phyloP scores from a whole-genome alignment of 2,329 filamentous ascomycete species.

The Talaromyces sp. region DNA sequence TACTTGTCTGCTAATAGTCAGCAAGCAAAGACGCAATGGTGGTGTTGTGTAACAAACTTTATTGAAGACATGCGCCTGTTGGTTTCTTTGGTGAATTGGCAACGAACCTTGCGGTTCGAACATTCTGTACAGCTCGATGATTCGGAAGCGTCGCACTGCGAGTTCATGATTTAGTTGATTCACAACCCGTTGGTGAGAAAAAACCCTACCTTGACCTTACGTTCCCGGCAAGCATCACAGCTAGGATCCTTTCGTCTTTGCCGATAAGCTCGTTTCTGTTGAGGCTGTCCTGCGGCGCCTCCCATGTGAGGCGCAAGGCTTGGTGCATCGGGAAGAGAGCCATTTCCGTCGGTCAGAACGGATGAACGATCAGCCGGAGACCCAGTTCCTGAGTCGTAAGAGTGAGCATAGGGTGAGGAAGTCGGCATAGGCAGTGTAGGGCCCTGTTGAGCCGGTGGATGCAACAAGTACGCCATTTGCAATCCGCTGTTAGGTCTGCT shows the following conservation, averaged over 20 bases:
- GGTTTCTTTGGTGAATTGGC: slow-evolving; percentile 98
- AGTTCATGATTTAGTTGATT: slow-evolving; percentile 5
- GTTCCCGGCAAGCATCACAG: slow-evolving; percentile 92
- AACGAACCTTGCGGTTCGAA: slow-evolving; percentile 92
- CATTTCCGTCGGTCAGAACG: slow-evolving; percentile 37
- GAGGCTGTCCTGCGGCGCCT: slow-evolving; percentile 59
- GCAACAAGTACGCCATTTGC: slow-evolving; percentile 42
- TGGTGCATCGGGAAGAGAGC: slow-evolving; percentile 39
- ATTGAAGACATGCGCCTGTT: slow-evolving; percentile 98
- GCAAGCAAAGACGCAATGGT: slow-evolving; percentile 1
- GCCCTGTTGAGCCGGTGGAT: slow-evolving; percentile 33
- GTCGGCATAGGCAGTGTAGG: slow-evolving; percentile 24
- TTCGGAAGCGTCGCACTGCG: slow-evolving; percentile 87
- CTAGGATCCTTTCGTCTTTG: slow-evolving; percentile 95
- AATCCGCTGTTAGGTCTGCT: slow-evolving; percentile 39
- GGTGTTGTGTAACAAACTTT: slow-evolving; percentile 56
- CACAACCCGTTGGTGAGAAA: too few relatives aligned
- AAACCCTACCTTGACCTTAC: slow-evolving; percentile 59
- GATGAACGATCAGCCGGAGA: slow-evolving; percentile 39
- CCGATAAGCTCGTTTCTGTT: slow-evolving; percentile 84
- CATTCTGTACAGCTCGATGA: slow-evolving; percentile 96
- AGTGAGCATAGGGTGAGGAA: slow-evolving; percentile 34
- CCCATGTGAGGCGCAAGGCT: slow-evolving; percentile 30
- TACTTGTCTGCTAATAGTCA: slow-evolving; percentile 59
- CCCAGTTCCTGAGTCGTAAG: slow-evolving; percentile 40